Base-by-base conservation (phyloP, 768 basidiomycete genomes). In the Mycena belliarum region DNA sequence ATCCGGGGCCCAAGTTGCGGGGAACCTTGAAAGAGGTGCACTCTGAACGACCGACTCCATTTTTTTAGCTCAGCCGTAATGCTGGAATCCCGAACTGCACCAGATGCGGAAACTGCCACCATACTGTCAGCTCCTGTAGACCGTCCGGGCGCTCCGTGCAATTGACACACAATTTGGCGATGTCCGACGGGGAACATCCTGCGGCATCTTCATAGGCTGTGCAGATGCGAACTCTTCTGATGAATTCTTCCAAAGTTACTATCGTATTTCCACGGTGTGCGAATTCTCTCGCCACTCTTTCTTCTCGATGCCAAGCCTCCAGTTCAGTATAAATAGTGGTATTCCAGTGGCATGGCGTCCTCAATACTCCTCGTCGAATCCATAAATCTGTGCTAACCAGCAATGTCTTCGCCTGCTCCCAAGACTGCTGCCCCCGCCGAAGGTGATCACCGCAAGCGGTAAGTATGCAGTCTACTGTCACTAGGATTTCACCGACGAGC, bases 361-460 rank as follows among this genome's bases (percentile, higher is more conserved):
- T n/a, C 37, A 10, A 40, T 25, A n/a, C 16, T 18, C 12, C 33
- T 41, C 12, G 6, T 41, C 14, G 11, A 41, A 49, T 49, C 33
- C 26, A 4, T 12, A 18, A 7, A 26, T 18, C 26, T n/a, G 10
- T 24, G 14, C 40, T 29, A 23, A 15, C 25, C 14, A 18, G 18
- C 24, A 28, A 56, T 60, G 59, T 56, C 59, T 43, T n/a, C 51
- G n/a, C 46, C 57, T 49, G 52, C 53, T 6, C n/a, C 50, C 10
- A 60, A 52, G 41, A 5, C 40, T 23, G 40, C 54, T 8, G 53
- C 46, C 16, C 25, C 49, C 12, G 10, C 44, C 44, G 59, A 56
- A 15, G 49, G 29, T 32, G 59, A 60, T 37, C 59, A 60, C 46
- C 59, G 54, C 38, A 60, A 60, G 21, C 53, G 54, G 59, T 60